These are phyloP conservation scores for Ophiostoma tasmaniense DNA, from an alignment of 2,329 filamentous ascomycete species.

Conservation along the genomic window DNA sequence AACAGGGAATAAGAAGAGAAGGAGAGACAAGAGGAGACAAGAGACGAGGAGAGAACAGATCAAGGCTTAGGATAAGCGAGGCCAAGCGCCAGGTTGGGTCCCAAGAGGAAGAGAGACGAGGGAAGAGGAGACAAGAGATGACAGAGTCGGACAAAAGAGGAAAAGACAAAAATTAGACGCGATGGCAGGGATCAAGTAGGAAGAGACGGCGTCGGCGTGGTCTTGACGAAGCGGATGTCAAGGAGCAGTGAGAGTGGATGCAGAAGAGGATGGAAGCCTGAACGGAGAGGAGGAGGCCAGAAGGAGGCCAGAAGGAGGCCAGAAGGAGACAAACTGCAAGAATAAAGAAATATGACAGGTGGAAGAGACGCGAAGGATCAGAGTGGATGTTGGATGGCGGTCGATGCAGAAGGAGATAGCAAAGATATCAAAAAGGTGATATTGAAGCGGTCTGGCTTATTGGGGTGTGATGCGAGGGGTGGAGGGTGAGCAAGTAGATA, in stretches of 20 bases:
- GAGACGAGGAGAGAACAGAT: neutral
- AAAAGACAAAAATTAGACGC: constrained; percentile 4
- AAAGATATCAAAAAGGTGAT: neutral
- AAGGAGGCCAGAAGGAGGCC: neutral
- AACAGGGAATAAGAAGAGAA: neutral
- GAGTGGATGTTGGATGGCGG: neutral
- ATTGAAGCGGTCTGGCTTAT: neutral
- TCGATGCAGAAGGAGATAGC: neutral
- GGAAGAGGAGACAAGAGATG: neutral
- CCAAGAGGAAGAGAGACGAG: neutral
- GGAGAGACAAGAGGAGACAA: neutral
- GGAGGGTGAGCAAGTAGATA: neutral
- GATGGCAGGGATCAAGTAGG: neutral
- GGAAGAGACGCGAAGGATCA: constrained; percentile 18
- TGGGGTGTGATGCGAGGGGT: neutral
- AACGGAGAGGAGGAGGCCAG: neutral
- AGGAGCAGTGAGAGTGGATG: constrained; percentile 7
- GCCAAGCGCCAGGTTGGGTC: neutral
- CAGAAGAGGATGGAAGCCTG: too few species aligned
- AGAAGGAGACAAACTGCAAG: neutral
- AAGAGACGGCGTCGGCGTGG: neutral
- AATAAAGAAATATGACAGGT: neutral
- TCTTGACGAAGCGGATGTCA: too few species aligned
- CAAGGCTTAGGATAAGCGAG: neutral
- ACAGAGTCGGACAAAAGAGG: neutral